Evolutionary conservation across 2,329 filamentous ascomycete species (phyloP).

Genomic region (Colletotrichum viniferum): DNA sequence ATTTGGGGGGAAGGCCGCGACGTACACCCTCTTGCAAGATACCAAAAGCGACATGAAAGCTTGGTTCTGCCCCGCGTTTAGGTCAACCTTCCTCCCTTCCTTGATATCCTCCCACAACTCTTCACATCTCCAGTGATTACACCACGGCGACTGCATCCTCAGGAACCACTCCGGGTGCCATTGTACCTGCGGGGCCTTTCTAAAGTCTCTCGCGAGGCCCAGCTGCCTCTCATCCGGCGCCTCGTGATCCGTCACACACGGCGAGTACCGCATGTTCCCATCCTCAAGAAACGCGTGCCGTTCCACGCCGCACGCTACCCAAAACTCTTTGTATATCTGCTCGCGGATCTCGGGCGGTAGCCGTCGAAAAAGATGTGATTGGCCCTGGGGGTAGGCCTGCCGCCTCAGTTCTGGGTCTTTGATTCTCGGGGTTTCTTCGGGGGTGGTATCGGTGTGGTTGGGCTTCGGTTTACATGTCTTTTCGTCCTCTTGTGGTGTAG

Average conservation of each 20-base stretch:
- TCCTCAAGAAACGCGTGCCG: slow-evolving; percentile 11
- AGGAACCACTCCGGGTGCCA: slow-evolving; percentile 16
- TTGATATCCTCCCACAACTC: slow-evolving; percentile 10
- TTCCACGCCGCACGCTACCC: background rate
- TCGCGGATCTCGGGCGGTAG: slow-evolving; percentile 18
- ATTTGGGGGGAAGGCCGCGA: background rate
- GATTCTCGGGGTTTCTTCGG: background rate
- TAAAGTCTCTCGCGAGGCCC: slow-evolving; percentile 5
- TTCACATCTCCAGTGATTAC: slow-evolving; percentile 24
- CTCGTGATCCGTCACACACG: slow-evolving; percentile 13
- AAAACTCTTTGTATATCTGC: slow-evolving; percentile 16
- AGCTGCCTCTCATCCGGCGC: slow-evolving; percentile 17
- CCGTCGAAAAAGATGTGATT: slow-evolving; percentile 5
- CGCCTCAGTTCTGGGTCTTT: background rate
- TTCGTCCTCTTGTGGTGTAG: background rate
- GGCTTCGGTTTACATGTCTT: background rate
- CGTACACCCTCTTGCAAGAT: slow-evolving; percentile 20
- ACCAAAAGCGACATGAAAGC: slow-evolving; percentile 13
- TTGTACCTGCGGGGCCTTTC: background rate
- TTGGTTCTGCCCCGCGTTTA: background rate
- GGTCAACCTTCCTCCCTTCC: background rate
- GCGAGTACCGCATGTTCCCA: background rate
- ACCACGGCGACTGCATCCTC: slow-evolving; percentile 20
- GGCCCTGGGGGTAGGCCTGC: background rate
- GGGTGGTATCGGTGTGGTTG: background rate